Conservation (phyloP, 176 grass and related monocot species). For the Triticum monococcum region DNA sequence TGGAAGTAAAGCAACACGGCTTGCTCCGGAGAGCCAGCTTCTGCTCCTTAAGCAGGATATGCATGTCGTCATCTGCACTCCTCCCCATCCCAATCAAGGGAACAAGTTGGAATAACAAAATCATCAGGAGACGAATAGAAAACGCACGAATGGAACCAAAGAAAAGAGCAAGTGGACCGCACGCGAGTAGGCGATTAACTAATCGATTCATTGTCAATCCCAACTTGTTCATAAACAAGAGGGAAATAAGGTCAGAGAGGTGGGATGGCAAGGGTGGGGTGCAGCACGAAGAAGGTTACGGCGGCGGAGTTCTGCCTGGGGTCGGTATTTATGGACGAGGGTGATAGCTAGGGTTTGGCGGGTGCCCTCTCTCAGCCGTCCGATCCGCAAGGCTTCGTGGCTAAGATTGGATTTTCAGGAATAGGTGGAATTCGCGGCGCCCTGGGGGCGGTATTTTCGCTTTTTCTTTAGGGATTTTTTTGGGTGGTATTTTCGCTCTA, state of each 20-base stretch:
- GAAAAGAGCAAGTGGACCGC: not conserved
- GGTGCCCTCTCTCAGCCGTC: not conserved
- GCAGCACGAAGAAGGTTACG: not conserved
- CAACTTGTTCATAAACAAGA: not conserved
- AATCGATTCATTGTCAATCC: not conserved
- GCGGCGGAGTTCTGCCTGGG: not conserved
- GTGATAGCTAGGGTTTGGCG: not conserved
- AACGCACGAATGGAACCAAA: not conserved
- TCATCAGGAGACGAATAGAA: not conserved
- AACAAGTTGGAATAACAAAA: not conserved
- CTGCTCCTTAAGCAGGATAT: conserved; percentile 34
- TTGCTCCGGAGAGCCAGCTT: conserved; percentile 22
- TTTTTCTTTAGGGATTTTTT: too few relatives aligned
- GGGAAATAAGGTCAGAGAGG: not conserved
- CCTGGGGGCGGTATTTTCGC: too few relatives aligned
- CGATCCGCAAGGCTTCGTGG: not conserved
- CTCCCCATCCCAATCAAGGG: not conserved
- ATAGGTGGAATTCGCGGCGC: not conserved
- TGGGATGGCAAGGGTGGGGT: not conserved
- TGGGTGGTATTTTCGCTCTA: too few relatives aligned
- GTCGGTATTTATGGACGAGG: not conserved
- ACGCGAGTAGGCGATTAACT: not conserved
- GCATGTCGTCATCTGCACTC: conserved; percentile 43
- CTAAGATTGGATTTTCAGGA: not conserved
- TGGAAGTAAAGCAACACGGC: conserved; percentile 60